These are phyloP conservation scores for Dacryopinax primogenitus DNA, from an alignment of 768 basidiomycete species.

Conservation along the genomic window DNA sequence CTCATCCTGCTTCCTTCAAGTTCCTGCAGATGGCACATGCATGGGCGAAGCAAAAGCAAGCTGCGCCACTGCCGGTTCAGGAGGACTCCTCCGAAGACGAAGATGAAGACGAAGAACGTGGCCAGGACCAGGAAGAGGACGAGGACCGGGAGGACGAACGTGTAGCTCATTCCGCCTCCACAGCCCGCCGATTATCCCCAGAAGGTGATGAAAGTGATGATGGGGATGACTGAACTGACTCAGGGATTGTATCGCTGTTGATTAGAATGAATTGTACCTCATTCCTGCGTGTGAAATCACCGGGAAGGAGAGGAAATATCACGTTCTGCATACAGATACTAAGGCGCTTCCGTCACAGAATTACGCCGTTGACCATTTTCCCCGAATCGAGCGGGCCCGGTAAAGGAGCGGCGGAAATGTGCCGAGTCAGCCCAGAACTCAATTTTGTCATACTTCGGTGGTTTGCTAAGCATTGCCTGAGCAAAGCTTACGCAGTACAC, in stretches of 20 bases:
- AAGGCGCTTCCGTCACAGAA: too few relatives aligned
- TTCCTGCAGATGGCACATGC: conserved; percentile 91
- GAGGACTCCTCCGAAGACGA: conserved; percentile 25
- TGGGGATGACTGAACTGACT: not conserved
- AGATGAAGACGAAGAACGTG: conserved; percentile 23
- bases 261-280: conserved; percentile 1
- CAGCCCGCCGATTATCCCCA: not conserved
- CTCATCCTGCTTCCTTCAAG: conserved; percentile 87
- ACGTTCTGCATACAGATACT: not conserved
- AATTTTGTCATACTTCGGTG: not conserved
- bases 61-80: conserved; percentile 16
- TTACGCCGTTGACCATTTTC: not conserved
- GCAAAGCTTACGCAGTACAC: too few relatives aligned
- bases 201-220: not conserved
- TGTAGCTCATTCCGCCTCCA: not conserved
- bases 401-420: not conserved
- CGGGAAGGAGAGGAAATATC: not conserved
- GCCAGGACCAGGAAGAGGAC: conserved; percentile 20
- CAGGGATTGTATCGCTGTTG: not conserved
- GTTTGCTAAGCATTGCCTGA: not conserved
- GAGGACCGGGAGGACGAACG: conserved; percentile 16
- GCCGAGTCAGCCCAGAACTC: conserved; percentile 2
- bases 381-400: not conserved
- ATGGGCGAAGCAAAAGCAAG: conserved; percentile 37
- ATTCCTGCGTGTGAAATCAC: not conserved